phyloP scores from a whole-genome alignment of 1,139 yeast species.

The Candida albicans region DNA sequence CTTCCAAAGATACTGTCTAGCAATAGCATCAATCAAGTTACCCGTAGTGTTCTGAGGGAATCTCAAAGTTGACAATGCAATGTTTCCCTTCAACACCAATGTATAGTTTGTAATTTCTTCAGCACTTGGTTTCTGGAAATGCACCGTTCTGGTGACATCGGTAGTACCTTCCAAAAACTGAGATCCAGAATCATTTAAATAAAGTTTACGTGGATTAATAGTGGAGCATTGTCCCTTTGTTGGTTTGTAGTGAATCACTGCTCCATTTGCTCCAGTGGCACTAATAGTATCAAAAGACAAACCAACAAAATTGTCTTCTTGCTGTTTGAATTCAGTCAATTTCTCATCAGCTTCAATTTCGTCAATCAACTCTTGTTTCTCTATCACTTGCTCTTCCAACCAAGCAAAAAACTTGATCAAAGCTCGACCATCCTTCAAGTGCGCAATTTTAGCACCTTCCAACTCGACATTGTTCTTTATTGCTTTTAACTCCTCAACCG shows the following conservation, averaged over 20 bases:
- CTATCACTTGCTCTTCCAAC: constrained; percentile 68
- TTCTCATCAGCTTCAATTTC: constrained; percentile 81
- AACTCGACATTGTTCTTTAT: constrained; percentile 75
- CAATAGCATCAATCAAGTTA: constrained; percentile 76
- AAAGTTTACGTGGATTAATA: constrained; percentile 75
- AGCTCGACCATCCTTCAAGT: constrained; percentile 85
- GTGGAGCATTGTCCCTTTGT: constrained; percentile 54
- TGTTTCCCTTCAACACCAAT: constrained; percentile 86
- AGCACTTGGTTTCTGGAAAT: constrained; percentile 65
- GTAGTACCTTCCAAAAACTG: constrained; percentile 96
- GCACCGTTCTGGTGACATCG: constrained; percentile 91
- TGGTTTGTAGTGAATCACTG: constrained; percentile 89
- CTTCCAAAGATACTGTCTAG: constrained; percentile 87
- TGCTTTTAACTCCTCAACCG: constrained; percentile 73
- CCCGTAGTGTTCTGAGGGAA: constrained; percentile 93
- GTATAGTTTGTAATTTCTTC: constrained; percentile 81
- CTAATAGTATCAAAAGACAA: constrained; percentile 91
- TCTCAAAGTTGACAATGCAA: constrained; percentile 71
- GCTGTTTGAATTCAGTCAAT: constrained; percentile 60
- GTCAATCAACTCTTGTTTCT: constrained; percentile 59
- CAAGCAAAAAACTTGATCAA: constrained; percentile 78
- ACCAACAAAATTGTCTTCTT: constrained; percentile 68
- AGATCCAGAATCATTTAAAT: constrained; percentile 89
- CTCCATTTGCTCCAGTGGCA: constrained; percentile 91
- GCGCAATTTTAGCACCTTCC: constrained; percentile 74